Percentiles rank a stretch among this genome's conserved stretches.
These are phyloP conservation scores for Dicorynia guianensis DNA, from an alignment of 306 rosid genomes.

Conservation along the genomic window DNA sequence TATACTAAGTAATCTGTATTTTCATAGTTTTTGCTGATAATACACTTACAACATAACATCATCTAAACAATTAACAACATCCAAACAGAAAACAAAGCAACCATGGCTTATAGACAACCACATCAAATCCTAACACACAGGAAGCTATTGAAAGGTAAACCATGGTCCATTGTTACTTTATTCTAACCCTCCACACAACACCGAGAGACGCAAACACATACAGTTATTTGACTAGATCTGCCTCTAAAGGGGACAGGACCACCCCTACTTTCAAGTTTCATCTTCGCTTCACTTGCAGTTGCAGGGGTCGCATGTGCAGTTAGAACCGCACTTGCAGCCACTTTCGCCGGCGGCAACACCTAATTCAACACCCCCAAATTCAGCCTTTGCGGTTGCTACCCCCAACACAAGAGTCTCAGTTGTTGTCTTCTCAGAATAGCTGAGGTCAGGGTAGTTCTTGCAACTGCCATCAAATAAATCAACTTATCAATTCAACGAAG, in stretches of 20 bases:
- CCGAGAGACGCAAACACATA: not conserved
- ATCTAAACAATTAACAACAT: too few relatives aligned
- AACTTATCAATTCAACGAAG: not conserved
- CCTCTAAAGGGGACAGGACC: not conserved
- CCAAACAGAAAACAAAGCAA: too few relatives aligned
- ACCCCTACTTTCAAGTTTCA: conserved; percentile 44
- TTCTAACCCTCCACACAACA: conserved; percentile 3
- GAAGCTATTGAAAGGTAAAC: not conserved
- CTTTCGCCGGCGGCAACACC: conserved; percentile 45
- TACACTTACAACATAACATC: too few relatives aligned
- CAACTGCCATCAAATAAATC: conserved; percentile 45
- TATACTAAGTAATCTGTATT: too few relatives aligned
- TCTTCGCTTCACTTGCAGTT: conserved; percentile 55
- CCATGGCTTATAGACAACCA: conserved; percentile 16
- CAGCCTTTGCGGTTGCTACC: conserved; percentile 48
- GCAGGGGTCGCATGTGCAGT: conserved; percentile 84
- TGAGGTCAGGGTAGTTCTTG: conserved; percentile 54
- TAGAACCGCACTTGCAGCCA: conserved; percentile 68
- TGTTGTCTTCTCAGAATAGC: conserved; percentile 54
- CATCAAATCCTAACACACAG: conserved; percentile 16
- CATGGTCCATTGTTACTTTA: conserved; percentile 41
- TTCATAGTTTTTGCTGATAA: too few relatives aligned
- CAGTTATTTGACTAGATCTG: not conserved
- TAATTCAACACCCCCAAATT: conserved; percentile 50
- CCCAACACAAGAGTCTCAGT: conserved; percentile 59